Evolutionary conservation across 2,329 filamentous ascomycete species (phyloP), one percentile per base, ranked within the genome.

Genomic region (Geoglossum cookeanum): DNA sequence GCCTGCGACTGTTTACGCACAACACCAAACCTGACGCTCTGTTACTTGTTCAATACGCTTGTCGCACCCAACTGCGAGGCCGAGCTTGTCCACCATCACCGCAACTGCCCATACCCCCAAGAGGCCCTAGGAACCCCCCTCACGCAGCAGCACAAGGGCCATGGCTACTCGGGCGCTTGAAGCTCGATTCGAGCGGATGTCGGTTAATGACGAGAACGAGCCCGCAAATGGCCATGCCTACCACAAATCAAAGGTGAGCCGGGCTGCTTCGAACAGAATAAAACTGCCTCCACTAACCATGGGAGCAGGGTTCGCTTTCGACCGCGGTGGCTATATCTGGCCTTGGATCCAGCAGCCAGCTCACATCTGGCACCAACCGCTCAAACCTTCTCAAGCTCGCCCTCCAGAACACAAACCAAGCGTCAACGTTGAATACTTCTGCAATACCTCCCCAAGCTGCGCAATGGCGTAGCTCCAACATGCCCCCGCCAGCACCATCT

Each of bases 321-420:
- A 70, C 70, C 29, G 69, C 72, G 55, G 70, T 74, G 60, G 72
- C 72, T 58, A 61, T 73, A 57, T 71, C 75, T 61, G 75, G 73
- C 60, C 70, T 78, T 60, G 71, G 70, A 57, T 63, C 71, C 58
- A 66, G 68, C 58, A 62, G 69, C 62, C 67, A 71, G 67, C 63
- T 71, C 44, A 68, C 66, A 37, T 67, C 67, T 58, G 77, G 74
- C 64, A 74, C 75, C 55, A 84, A 78, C 66, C 79, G 89, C 62
- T 79, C 88, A 59, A 92, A 92, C 63, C 80, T 95, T 56, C 81
- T 91, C 71, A 96, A 95, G 71, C 79, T 87, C 55, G 85, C 85
- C 29, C 76, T 96, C 30, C 87, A 94, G 67, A 82, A 85, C 47
- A 82, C 87, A 66, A 90, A 82, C 69, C 74, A 77, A 67, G 78